These are phyloP conservation scores for Suhomyces yuchorum DNA, from an alignment of 1,139 yeast genomes.

Conservation along the genomic window DNA sequence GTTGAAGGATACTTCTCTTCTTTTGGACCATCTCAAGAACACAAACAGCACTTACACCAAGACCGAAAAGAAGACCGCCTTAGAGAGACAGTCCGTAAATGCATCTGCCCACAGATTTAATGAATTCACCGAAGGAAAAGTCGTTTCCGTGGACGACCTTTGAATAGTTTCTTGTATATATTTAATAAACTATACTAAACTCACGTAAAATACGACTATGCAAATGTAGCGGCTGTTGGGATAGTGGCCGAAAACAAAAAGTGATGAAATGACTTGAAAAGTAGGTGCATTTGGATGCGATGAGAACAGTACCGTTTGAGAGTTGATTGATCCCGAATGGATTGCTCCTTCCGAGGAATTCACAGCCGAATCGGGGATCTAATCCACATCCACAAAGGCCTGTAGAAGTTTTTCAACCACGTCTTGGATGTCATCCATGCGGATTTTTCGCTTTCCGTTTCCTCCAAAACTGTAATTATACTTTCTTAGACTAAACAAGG, in stretches of 20 bases:
- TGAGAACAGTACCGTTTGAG: too few relatives aligned
- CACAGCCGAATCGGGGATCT: not conserved
- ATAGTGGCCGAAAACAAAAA: too few relatives aligned
- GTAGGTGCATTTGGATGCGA: too few relatives aligned
- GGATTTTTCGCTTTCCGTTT: conserved; percentile 4
- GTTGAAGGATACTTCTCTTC: conserved; percentile 39
- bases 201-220: not conserved
- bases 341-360: too few relatives aligned
- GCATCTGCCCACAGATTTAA: conserved; percentile 31
- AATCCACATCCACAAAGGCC: conserved; percentile 34
- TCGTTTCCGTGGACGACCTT: conserved; percentile 13
- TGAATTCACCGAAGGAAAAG: conserved; percentile 20
- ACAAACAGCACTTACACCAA: conserved; percentile 18
- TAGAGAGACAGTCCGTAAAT: conserved; percentile 33
- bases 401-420: conserved; percentile 40
- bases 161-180: conserved; percentile 10
- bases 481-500: conserved; percentile 44
- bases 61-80: conserved; percentile 27
- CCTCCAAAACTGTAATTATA: conserved; percentile 31
- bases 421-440: conserved; percentile 37
- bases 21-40: conserved; percentile 40
- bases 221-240: too few relatives aligned
- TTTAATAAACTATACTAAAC: not conserved
- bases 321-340: too few relatives aligned
- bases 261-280: too few relatives aligned